A percentile compares a stretch with the other conserved stretches of the same genome.
Evolutionary conservation across 106 monocot genomes (phyloP).

Genomic region (Dendrobium catenatum): DNA sequence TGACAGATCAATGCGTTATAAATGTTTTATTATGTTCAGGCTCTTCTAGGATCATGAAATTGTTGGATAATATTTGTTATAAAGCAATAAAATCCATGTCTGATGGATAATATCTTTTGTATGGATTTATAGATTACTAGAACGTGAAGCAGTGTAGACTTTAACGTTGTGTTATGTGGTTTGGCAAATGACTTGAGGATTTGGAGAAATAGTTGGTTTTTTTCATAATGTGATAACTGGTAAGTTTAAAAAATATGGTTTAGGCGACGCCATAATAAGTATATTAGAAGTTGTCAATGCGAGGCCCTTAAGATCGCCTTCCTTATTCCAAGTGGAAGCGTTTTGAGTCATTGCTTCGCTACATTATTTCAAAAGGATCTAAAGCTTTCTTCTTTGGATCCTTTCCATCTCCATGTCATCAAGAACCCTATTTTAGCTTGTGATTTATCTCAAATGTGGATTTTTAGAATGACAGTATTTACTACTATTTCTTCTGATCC

Average conservation of each 20-base stretch:
- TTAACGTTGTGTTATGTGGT: background rate
- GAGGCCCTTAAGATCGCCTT: conserved; percentile 70
- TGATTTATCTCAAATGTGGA: conserved; percentile 10
- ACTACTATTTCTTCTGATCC: background rate
- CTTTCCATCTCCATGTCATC: background rate
- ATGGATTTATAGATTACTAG: background rate
- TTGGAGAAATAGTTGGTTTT: background rate
- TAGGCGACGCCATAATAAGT: background rate
- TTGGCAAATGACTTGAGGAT: background rate
- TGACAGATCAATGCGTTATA: background rate
- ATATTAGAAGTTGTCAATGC: conserved; percentile 1
- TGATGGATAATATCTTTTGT: background rate
- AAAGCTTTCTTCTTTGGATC: conserved; percentile 22
- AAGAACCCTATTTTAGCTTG: background rate
- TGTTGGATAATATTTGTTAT: background rate
- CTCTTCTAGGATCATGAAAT: background rate
- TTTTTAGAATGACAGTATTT: background rate
- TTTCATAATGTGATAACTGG: background rate
- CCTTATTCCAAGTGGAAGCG: conserved; percentile 23
- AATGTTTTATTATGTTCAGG: background rate
- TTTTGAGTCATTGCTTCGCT: conserved; percentile 27
- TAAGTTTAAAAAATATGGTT: too few species aligned
- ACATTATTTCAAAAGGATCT: conserved; percentile 13
- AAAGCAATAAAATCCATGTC: background rate
- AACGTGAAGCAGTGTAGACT: background rate